Evolutionary conservation across 768 basidiomycete genomes (phyloP).

Genomic region (Aureoboletus auriporus): DNA sequence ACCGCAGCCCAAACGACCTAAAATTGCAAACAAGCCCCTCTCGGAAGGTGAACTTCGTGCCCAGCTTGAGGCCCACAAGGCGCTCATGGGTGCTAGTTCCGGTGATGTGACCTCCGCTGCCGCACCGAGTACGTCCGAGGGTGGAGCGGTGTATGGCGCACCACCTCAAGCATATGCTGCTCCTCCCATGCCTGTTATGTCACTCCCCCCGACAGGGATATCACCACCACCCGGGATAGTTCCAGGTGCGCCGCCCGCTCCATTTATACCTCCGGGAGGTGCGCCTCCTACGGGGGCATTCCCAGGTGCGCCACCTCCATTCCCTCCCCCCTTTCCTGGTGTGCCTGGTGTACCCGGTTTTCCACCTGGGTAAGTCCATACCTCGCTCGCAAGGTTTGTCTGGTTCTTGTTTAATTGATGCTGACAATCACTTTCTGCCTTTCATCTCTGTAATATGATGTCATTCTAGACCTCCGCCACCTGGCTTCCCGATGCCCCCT

Average conservation of each 20-base stretch:
- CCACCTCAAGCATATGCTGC: conserved; percentile 66
- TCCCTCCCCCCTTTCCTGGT: conserved; percentile 40
- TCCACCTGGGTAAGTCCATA: conserved; percentile 49
- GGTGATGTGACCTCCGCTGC: conserved; percentile 29
- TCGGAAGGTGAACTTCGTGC: conserved; percentile 81
- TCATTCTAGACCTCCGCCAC: conserved; percentile 42
- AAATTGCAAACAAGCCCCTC: conserved; percentile 71
- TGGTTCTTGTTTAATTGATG: conserved; percentile 11
- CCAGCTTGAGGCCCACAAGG: conserved; percentile 86
- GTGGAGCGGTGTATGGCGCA: conserved; percentile 65
- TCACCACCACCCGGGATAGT: conserved; percentile 37
- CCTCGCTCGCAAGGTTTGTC: conserved; percentile 12
- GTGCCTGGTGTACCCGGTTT: conserved; percentile 48
- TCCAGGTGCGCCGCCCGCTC: conserved; percentile 43
- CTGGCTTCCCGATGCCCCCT: conserved; percentile 52
- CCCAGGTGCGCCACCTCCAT: conserved; percentile 33
- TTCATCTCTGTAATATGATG: conserved; percentile 9
- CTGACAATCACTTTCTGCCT: conserved; percentile 16
- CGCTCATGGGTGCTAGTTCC: conserved; percentile 73
- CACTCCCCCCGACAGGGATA: conserved; percentile 25
- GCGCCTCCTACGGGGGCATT: conserved; percentile 36
- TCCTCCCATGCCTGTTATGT: conserved; percentile 34
- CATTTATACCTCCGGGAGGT: conserved; percentile 35
- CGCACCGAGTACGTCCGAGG: conserved; percentile 34
- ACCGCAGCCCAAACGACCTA: conserved; percentile 76